Base-by-base conservation (phyloP, 192 early-diverging fungal genomes). In the Gigaspora rosea region DNA sequence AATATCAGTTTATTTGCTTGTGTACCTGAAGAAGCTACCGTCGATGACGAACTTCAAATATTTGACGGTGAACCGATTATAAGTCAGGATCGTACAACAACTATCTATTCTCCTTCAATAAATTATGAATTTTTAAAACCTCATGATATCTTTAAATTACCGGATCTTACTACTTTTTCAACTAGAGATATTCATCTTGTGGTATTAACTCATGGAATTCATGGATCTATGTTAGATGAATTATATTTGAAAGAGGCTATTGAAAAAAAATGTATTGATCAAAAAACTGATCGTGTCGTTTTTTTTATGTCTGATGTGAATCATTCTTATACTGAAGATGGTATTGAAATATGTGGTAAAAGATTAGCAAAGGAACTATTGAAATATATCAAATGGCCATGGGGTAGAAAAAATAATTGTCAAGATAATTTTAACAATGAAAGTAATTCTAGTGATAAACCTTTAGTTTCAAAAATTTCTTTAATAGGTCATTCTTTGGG, bases 401-500 rank as follows among this genome's bases (percentile, higher is more conserved):
- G 18, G 46, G 20, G 41, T 41, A 0, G 4, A 41, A 41, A 41
- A 3, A 41, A 41, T 41, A 41, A 41, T 41, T 3, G 7, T 7
- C 41, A 7, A 6, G 41, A 41, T 7, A 41, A 41, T 41, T 0
- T 41, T 41, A 41, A 7, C 7, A 41, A 7, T 41, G 7, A 3
- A 41, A 41, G 2, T 41, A 2, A 41, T 41, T 41, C 8, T 22
- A 71, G 76, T 56, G 74, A 78, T 63, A 73, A 72, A 33, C 78
- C 77, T 0, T 70, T 46, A 15, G 70, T 80, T 58, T 78, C 83
- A 47, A 79, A 79, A 22, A 63, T 87, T 8, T 85, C 84, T 2
- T 75, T 87, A n/a, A 79, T 86, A 9, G 86, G 86, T 22, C 86
- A 87, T 59, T 87, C 86, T 7, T 80, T 87, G 27, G 86, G 86